Evolutionary conservation across 2,329 filamentous ascomycete genomes (phyloP), one percentile per base, ranked within the genome.

Genomic region (Claviceps spartinae): DNA sequence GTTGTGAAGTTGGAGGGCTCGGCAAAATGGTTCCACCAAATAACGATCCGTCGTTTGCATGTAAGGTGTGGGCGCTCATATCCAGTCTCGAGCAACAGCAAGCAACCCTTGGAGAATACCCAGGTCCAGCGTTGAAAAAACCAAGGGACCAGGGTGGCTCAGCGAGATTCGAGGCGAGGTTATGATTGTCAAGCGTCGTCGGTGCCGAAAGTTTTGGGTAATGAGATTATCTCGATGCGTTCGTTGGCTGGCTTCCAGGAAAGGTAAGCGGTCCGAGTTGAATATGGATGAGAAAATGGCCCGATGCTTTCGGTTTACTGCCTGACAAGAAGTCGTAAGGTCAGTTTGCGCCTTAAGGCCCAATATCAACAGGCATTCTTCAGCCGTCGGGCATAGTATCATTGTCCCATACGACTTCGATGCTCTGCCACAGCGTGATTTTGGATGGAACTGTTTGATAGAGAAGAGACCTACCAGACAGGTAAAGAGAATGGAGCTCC

Each of bases 1-100:
- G 44, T 36, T 58, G 54, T 36, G 55, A 52, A 8, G 54, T 54
- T 42, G 54, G 52, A 26, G 54, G 49, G 14, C 44, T 45, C 54
- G 54, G 51, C 53, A 54, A 58, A 26, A 53, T 46, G 22, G 55
- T 40, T 37, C 48, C 52, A 13, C 55, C 46, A 22, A 53, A 44
- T 36, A 54, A 41, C 48, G 55, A 52, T 40, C 45, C 46, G 43
- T 56, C 54, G 51, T 52, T 50, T 18, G 40, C 53, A 51, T 53
- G 38, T 41, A 51, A 49, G 9, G 45, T 26, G 43, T 55, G 42
- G 38, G 53, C 44, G 45, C 53, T 52, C 53, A 53, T 53, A 30
- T 49, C 49, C 26, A 41, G 30, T 30, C 16, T 49, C 47, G 48
- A 37, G 30, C 34, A 45, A 8, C 38, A 43, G 22, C 5, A 9